These are phyloP conservation scores for Trametes meyenii DNA, from an alignment of 768 basidiomycete species.

Conservation along the genomic window DNA sequence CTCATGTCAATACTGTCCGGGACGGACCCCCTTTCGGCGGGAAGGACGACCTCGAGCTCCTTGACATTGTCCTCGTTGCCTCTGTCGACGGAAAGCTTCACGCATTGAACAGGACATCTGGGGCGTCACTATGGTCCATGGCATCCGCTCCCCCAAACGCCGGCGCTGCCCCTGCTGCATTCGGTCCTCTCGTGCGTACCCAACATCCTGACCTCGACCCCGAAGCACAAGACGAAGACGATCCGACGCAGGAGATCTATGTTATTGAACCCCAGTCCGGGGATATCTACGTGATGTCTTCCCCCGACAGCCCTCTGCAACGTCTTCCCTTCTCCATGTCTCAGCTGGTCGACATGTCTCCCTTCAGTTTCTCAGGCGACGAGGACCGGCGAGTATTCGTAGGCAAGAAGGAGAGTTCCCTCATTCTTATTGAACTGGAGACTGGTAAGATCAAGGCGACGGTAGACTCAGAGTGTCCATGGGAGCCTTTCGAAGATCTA, in stretches of 20 bases:
- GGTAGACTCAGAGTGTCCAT: constrained; percentile 76
- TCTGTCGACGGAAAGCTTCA: constrained; percentile 96
- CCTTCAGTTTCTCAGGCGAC: constrained; percentile 74
- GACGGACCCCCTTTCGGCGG: constrained; percentile 12
- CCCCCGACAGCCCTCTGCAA: constrained; percentile 70
- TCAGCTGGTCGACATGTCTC: constrained; percentile 87
- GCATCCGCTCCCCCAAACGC: constrained; percentile 35
- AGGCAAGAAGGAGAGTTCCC: constrained; percentile 87
- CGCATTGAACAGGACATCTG: constrained; percentile 87
- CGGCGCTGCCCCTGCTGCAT: constrained; percentile 45
- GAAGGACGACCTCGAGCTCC: constrained; percentile 55
- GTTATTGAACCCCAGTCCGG: constrained; percentile 96
- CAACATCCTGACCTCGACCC: constrained; percentile 60
- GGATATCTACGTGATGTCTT: constrained; percentile 84
- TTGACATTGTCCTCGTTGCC: constrained; percentile 87
- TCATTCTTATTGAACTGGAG: constrained; percentile 73
- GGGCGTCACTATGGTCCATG: constrained; percentile 88
- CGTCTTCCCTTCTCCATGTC: constrained; percentile 91
- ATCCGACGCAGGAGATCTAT: constrained; percentile 70
- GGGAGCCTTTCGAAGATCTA: constrained; percentile 66
- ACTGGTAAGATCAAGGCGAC: constrained; percentile 80
- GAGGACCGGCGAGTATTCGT: constrained; percentile 78
- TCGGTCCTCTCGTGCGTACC: constrained; percentile 77
- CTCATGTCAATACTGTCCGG: constrained; percentile 25
- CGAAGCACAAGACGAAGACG: constrained; percentile 55